phyloP scores from a whole-genome alignment of 805 yeast species.

The Wickerhamia fluorescens region DNA sequence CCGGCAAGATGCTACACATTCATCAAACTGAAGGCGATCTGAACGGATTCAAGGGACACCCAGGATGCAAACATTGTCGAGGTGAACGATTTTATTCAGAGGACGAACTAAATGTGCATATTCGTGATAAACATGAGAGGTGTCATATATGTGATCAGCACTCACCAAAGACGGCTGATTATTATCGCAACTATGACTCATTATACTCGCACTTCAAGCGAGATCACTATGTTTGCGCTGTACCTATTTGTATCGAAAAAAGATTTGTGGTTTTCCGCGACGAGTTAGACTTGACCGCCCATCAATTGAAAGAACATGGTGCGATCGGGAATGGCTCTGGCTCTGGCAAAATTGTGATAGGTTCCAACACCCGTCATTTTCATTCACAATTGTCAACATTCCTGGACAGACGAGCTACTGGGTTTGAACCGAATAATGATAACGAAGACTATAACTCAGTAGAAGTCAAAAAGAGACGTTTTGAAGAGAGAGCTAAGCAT shows the following conservation, averaged over 20 bases:
- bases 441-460: constrained; percentile 32
- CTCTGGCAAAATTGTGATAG: constrained; percentile 34
- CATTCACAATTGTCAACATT: constrained; percentile 63
- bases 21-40: constrained; percentile 72
- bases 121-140: constrained; percentile 77
- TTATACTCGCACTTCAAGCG: constrained; percentile 67
- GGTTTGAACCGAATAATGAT: too few relatives aligned
- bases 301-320: constrained; percentile 78
- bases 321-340: constrained; percentile 40
- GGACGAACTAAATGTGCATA: constrained; percentile 78
- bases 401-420: constrained; percentile 10
- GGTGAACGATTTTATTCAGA: constrained; percentile 75
- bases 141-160: constrained; percentile 84
- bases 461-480: constrained; percentile 49
- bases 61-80: constrained; percentile 75
- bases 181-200: constrained; percentile 69
- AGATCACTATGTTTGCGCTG: constrained; percentile 73
- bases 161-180: constrained; percentile 50
- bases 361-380: constrained; percentile 33
- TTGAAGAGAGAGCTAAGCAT: constrained; percentile 82
- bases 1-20: constrained; percentile 51
- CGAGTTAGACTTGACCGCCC: constrained; percentile 80
- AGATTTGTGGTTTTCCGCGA: constrained; percentile 89
- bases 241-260: constrained; percentile 73
- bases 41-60: constrained; percentile 80